Evolutionary conservation across 305 asterid genomes (phyloP), one percentile per base, ranked within the genome.

Genomic region (Stenogyne calaminthoides): DNA sequence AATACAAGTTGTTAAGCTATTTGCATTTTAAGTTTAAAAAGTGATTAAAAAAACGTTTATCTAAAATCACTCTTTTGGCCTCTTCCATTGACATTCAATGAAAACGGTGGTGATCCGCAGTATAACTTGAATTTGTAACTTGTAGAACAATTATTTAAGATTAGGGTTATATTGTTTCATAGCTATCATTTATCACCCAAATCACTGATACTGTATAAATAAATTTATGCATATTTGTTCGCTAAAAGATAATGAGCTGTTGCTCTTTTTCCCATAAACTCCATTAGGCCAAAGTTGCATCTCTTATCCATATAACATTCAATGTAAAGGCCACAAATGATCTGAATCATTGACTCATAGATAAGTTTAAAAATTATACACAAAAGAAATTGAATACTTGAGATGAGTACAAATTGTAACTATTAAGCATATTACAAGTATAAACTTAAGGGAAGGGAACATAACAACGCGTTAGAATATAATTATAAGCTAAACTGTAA

Each of bases 71-170:
- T 25, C 7, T 25, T 25, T 44, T 9, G 47, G 46, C 56, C 57
- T 40, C 66, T 40, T 42, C 7, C 7, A 25, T 29, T 39, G 9
- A 56, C 42, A 54, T 72, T 34, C 11, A 61, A 61, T 49, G 46
- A 29, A 20, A 73, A 20, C 58, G 15, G 40, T 40, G 10, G n/a
- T 6, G 36, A 64, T 64, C 70, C 2, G 32, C 36, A 32, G 39
- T 10, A 40, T 64, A 73, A 73, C 66, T 44, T 64, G 57, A 59
- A 22, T 27, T 42, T 54, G 20, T 20, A 49, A 9, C 11, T 12
- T 40, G 34, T 25, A 44, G 34, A 55, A 65, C n/a, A 11, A 18
- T 16, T 11, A 18, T 19, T 51, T 7, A 25, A 22, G 44, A 7
- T 29, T 12, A 46, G 4, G 64, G 1, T 0, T 16, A 7, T 40